Evolutionary conservation across 2,329 filamentous ascomycete species (phyloP), one percentile per base, ranked within the genome.

Genomic region (Aureobasidium sp.): DNA sequence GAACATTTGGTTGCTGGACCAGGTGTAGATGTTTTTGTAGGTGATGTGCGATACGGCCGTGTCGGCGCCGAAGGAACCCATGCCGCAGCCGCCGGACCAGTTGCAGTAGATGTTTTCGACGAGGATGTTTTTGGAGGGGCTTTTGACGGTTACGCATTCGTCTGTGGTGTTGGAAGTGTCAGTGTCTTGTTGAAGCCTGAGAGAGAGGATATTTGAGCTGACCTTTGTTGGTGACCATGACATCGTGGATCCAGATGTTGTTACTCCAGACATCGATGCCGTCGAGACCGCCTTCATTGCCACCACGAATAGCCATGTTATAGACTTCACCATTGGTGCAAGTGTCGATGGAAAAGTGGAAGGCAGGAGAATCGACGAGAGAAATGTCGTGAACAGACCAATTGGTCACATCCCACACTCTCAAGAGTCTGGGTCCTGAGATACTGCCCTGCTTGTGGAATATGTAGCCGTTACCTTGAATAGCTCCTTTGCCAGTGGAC

Each of bases 61-160:
- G 62, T 77, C 76, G 14, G 73, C 70, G 6, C 76, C 78, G 2
- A 86, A 75, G 3, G 80, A 84, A 39, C 83, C 83, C 66, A 86
- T 81, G 12, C 79, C 82, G 65, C 81, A 83, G 37, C 70, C 82
- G 17, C 82, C 83, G n/a, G 77, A 81, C 79, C 79, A 82, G 74
- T 86, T 86, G 74, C 84, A 86, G 73, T 83, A 83, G 63, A 86
- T 77, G 65, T 80, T 81, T 67, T 86, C 83, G 41, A 85, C 71
- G n/a, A 84, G 74, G 41, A 85, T 78, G 68, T 84, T 78, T 58
- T 77, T 74, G 3, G 81, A 74, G 1, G 80, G 79, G 49, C 74
- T 78, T 9, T 82, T 84, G 64, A 84, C 79, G 2, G 81, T 84
- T 0, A 84, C 80, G 68, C 82, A 84, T 68, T 85, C 83, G 67